Evolutionary conservation across 1,284 basidiomycete genomes (phyloP).

Genomic region (Stereum hirsutum): DNA sequence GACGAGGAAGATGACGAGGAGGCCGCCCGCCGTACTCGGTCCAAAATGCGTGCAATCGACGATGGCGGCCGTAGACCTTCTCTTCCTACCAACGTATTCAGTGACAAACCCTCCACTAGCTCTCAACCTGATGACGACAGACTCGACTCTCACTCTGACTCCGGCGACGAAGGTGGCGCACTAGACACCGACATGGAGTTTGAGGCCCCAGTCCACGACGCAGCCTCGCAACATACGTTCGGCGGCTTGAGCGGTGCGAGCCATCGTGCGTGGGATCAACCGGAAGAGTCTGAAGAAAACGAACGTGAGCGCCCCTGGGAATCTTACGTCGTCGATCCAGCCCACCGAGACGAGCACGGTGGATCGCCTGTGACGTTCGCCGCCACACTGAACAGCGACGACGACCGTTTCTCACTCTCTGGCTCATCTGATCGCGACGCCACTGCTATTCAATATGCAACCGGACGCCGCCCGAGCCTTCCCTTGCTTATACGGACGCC

Average conservation of each 20-base stretch:
- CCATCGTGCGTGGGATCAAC: conserved; percentile 26
- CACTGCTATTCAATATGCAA: conserved; percentile 3
- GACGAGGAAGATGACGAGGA: conserved; percentile 24
- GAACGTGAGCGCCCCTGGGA: conserved; percentile 14
- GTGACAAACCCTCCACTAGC: conserved; percentile 1
- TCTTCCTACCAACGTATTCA: conserved; percentile 25
- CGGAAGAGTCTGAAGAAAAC: conserved; percentile 23
- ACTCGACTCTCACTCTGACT: conserved; percentile 15
- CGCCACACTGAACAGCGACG: conserved; percentile 6
- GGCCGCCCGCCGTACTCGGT: conserved; percentile 22
- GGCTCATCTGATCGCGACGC: conserved; percentile 9
- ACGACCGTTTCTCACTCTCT: conserved; percentile 10
- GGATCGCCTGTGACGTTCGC: conserved; percentile 12
- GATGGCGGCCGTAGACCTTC: conserved; percentile 36
- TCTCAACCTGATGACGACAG: not conserved
- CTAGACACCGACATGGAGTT: conserved; percentile 31
- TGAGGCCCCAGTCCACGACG: conserved; percentile 26
- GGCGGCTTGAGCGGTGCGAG: conserved; percentile 9
- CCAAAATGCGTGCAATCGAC: conserved; percentile 38
- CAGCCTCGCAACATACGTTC: conserved; percentile 43
- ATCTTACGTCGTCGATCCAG: conserved; percentile 14
- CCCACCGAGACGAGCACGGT: conserved; percentile 6
- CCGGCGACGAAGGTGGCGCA: conserved; percentile 19
- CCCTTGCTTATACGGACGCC: conserved; percentile 10
- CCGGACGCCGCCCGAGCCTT: conserved; percentile 10